Evolutionary conservation across 2,329 filamentous ascomycete species (phyloP).

Genomic region (Alternaria tenuissima): DNA sequence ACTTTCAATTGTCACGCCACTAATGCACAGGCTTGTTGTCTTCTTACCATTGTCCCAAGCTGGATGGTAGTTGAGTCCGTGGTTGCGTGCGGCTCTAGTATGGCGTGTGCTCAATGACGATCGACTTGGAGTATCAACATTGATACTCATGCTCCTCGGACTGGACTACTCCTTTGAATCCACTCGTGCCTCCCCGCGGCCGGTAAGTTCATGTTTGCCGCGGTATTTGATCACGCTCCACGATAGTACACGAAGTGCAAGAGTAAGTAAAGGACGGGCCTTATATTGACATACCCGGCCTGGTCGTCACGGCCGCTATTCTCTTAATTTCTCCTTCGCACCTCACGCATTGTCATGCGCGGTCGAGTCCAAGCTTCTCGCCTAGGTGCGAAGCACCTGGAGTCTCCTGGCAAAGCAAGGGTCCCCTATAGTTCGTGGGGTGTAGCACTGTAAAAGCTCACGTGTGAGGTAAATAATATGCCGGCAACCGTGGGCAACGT

Average conservation of each 20-base stretch:
- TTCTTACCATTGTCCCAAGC: neutral
- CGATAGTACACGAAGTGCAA: neutral
- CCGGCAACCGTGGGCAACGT: conserved; percentile 12
- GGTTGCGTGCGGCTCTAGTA: neutral
- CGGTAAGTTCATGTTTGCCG: conserved; percentile 8
- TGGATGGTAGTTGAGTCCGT: neutral
- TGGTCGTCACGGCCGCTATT: neutral
- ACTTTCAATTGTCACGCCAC: conserved; percentile 6
- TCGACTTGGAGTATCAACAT: neutral
- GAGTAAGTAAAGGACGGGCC: neutral
- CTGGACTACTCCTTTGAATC: conserved; percentile 1
- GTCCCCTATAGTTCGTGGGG: neutral
- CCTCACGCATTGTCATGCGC: conserved; percentile 3
- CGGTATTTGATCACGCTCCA: conserved; percentile 7
- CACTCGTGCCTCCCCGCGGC: conserved; percentile 4
- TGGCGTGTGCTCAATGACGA: neutral
- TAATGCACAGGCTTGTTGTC: conserved; percentile 9
- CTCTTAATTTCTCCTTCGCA: neutral
- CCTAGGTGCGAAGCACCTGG: conserved; percentile 23
- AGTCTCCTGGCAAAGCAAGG: conserved; percentile 13
- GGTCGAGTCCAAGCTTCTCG: conserved; percentile 26
- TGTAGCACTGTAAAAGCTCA: conserved; percentile 8
- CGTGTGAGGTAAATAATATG: conserved; percentile 20
- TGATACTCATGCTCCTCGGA: neutral
- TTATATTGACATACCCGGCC: neutral